A percentile compares a stretch with the other conserved stretches of the same genome.
Conservation (phyloP, 768 basidiomycete genomes). For the Megacollybia marginata region DNA sequence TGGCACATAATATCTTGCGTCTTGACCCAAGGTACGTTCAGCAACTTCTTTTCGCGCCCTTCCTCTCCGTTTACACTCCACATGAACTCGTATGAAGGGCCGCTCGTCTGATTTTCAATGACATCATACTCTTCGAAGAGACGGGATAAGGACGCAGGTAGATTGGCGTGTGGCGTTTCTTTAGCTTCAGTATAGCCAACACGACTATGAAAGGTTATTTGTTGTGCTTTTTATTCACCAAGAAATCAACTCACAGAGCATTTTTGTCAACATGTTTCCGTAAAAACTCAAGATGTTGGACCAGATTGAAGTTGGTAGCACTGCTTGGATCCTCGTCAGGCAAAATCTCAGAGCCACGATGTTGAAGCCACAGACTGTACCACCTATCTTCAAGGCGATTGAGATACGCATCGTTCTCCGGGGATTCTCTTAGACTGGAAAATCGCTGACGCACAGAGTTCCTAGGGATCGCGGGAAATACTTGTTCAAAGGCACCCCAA, state of each 20-base stretch:
- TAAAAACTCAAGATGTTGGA: slow-evolving; percentile 75
- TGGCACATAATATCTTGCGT: slow-evolving; percentile 31
- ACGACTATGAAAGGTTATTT: slow-evolving; percentile 32
- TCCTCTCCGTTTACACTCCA: slow-evolving; percentile 71
- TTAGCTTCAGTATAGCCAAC: slow-evolving; percentile 50
- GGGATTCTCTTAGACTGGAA: slow-evolving; percentile 48
- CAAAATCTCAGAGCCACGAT: slow-evolving; percentile 59
- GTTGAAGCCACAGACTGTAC: slow-evolving; percentile 68
- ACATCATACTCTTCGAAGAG: slow-evolving; percentile 44
- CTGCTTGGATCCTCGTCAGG: slow-evolving; percentile 66
- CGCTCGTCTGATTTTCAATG: slow-evolving; percentile 28
- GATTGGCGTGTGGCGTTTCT: slow-evolving; percentile 21
- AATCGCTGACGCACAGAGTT: slow-evolving; percentile 69
- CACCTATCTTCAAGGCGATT: slow-evolving; percentile 76
- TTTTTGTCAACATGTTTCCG: slow-evolving; percentile 80
- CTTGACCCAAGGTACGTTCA: slow-evolving; percentile 47
- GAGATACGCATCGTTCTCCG: slow-evolving; percentile 68
- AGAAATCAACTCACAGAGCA: slow-evolving; percentile 54
- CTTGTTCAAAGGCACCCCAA: slow-evolving; percentile 66
- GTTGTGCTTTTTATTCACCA: slow-evolving; percentile 8
- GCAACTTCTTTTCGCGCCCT: slow-evolving; percentile 61
- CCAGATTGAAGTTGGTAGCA: slow-evolving; percentile 70
- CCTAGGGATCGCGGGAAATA: slow-evolving; percentile 71
- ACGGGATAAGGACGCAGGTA: slow-evolving; percentile 38
- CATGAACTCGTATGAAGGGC: slow-evolving; percentile 63